Evolutionary conservation across 495 filamentous ascomycete genomes (phyloP).

Genomic region (Podospora pseudopauciseta): DNA sequence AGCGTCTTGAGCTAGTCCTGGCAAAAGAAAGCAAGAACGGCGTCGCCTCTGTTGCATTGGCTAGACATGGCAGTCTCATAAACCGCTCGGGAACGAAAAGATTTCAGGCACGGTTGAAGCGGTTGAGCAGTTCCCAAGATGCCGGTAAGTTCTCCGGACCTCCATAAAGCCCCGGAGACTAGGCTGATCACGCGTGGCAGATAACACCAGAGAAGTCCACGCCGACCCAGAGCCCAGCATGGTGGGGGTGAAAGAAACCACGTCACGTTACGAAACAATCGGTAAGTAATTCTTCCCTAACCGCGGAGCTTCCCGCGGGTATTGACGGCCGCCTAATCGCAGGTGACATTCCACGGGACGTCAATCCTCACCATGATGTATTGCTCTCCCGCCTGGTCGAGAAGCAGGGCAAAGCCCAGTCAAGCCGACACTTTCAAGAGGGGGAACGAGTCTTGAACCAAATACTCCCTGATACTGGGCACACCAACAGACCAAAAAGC

Average conservation of each 20-base stretch:
- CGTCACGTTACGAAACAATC: slow-evolving; percentile 14
- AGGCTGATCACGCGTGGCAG: slow-evolving; percentile 10
- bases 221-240: background rate
- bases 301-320: background rate
- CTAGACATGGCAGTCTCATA: slow-evolving; percentile 42
- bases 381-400: slow-evolving; percentile 22
- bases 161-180: background rate
- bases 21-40: slow-evolving; percentile 45
- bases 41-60: slow-evolving; percentile 44
- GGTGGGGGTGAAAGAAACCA: background rate
- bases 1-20: slow-evolving; percentile 47
- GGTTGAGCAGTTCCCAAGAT: slow-evolving; percentile 23
- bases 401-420: slow-evolving; percentile 8
- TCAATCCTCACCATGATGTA: slow-evolving; percentile 18
- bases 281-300: slow-evolving; percentile 3
- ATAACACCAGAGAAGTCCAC: background rate
- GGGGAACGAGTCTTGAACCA: background rate
- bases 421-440: background rate
- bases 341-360: slow-evolving; percentile 14
- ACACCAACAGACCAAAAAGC: background rate
- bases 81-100: slow-evolving; percentile 34
- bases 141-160: slow-evolving; percentile 12
- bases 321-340: background rate
- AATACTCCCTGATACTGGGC: background rate
- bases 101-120: slow-evolving; percentile 34